phyloP scores from a whole-genome alignment of 1,284 basidiomycete species.

The Cutaneotrichosporon curvatum region DNA sequence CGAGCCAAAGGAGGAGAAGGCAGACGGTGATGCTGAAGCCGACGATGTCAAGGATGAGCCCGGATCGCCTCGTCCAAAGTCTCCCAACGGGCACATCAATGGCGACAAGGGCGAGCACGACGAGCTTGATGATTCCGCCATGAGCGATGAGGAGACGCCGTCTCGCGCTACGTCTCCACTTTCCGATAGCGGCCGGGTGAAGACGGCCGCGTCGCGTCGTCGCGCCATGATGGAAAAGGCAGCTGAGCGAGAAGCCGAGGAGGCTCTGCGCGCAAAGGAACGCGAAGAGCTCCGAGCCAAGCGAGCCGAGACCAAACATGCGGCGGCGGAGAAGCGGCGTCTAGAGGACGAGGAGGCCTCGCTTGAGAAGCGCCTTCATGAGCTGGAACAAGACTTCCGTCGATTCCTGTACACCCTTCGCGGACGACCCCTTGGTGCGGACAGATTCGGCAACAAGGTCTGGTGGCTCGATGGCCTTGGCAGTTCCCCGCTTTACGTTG shows the following conservation, averaged over 20 bases:
- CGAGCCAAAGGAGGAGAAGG: slow-evolving; percentile 39
- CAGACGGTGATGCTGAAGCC: slow-evolving; percentile 55
- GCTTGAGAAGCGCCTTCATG: slow-evolving; percentile 68
- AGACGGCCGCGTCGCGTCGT: slow-evolving; percentile 26
- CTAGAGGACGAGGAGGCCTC: slow-evolving; percentile 81
- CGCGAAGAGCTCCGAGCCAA: slow-evolving; percentile 30
- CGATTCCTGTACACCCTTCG: slow-evolving; percentile 74
- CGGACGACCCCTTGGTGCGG: slow-evolving; percentile 78
- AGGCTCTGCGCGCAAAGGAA: slow-evolving; percentile 55
- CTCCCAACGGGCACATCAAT: slow-evolving; percentile 25
- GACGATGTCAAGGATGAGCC: slow-evolving; percentile 46
- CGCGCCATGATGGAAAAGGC: slow-evolving; percentile 42
- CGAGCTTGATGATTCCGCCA: slow-evolving; percentile 34
- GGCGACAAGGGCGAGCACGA: slow-evolving; percentile 30
- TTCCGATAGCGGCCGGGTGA: slow-evolving; percentile 1
- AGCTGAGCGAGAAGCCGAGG: slow-evolving; percentile 42
- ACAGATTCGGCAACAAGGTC: slow-evolving; percentile 86
- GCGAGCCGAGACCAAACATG: slow-evolving; percentile 29
- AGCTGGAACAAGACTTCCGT: slow-evolving; percentile 87
- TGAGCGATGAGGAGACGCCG: slow-evolving; percentile 11
- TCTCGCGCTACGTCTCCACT: slow-evolving; percentile 9
- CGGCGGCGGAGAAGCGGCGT: slow-evolving; percentile 58
- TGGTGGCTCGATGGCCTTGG: slow-evolving; percentile 99
- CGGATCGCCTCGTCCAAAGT: slow-evolving; percentile 14
- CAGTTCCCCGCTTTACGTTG: slow-evolving; percentile 62